Evolutionary conservation across 495 filamentous ascomycete genomes (phyloP).

Genomic region (Geopyxis carbonaria): DNA sequence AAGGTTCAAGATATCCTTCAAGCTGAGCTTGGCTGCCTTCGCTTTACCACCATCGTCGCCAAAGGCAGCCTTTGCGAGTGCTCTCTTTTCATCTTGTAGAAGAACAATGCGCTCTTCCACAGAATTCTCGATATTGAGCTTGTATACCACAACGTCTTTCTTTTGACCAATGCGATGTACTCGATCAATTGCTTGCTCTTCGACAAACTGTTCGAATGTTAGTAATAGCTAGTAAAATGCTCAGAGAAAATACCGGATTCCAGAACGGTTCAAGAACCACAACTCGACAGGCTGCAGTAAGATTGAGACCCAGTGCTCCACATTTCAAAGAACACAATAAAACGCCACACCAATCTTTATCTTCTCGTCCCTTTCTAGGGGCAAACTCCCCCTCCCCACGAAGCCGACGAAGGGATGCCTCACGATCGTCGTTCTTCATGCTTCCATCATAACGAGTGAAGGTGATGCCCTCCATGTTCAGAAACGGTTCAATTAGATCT

Average conservation of each 20-base stretch:
- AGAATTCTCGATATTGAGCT: constrained; percentile 63
- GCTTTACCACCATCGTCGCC: constrained; percentile 42
- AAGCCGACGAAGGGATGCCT: constrained; percentile 51
- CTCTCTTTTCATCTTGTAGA: constrained; percentile 80
- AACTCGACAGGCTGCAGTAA: constrained; percentile 83
- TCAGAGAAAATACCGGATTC: constrained; percentile 86
- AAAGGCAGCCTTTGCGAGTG: constrained; percentile 68
- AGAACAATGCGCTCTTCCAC: constrained; percentile 88
- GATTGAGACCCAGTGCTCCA: constrained; percentile 79
- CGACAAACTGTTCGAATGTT: constrained; percentile 48
- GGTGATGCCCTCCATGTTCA: constrained; percentile 49
- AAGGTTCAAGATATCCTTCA: constrained; percentile 83
- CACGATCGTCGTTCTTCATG: constrained; percentile 86
- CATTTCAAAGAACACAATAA: constrained; percentile 86
- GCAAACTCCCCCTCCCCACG: constrained; percentile 34
- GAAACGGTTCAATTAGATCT: constrained; percentile 85
- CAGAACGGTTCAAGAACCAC: constrained; percentile 95
- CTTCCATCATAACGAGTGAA: constrained; percentile 86
- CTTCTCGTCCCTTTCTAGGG: constrained; percentile 45
- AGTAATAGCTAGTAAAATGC: constrained; percentile 22
- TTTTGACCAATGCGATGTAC: constrained; percentile 94
- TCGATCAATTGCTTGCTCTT: constrained; percentile 96
- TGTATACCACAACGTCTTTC: constrained; percentile 83
- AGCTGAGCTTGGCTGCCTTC: constrained; percentile 59
- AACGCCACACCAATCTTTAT: constrained; percentile 39